Conservation (phyloP, 2,329 filamentous ascomycete species). For the Lecanicillium sp. region DNA sequence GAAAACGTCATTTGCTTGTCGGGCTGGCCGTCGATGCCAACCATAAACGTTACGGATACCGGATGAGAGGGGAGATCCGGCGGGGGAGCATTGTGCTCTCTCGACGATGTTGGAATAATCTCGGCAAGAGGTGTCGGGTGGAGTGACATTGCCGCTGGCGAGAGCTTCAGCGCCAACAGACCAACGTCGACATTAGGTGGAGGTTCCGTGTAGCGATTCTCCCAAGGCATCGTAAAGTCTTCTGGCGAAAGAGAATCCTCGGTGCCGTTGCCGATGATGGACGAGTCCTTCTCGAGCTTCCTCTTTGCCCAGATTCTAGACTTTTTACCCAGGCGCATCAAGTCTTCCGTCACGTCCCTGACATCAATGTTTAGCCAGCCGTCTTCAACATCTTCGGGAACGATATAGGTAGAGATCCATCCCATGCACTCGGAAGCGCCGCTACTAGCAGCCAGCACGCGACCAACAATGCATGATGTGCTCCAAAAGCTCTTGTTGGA, state of each 20-base stretch:
- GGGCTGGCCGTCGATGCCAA: constrained; percentile 29
- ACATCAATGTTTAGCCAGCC: constrained; percentile 54
- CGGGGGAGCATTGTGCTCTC: constrained; percentile 23
- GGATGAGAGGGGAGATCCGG: constrained; percentile 27
- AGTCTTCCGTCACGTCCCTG: constrained; percentile 43
- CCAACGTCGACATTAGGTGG: constrained; percentile 41
- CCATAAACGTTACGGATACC: constrained; percentile 26
- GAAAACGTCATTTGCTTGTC: constrained; percentile 35
- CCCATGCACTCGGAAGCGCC: constrained; percentile 60
- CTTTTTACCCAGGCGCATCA: constrained; percentile 42
- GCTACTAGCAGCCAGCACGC: constrained; percentile 54
- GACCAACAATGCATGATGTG: constrained; percentile 56
- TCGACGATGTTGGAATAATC: constrained; percentile 28
- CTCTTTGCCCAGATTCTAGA: constrained; percentile 56
- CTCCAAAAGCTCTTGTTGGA: constrained; percentile 61
- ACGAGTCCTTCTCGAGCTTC: constrained; percentile 51
- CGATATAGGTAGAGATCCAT: constrained; percentile 56
- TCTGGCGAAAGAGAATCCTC: constrained; percentile 46
- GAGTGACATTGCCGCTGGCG: constrained; percentile 33
- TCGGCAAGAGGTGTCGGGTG: constrained; percentile 36
- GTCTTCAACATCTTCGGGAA: constrained; percentile 41
- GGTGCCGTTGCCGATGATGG: constrained; percentile 51
- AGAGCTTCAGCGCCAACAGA: constrained; percentile 43
- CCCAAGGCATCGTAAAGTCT: constrained; percentile 55
- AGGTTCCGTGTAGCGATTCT: constrained; percentile 42